Evolutionary conservation across 2,329 filamentous ascomycete genomes (phyloP).

Genomic region (Colletotrichum sp.): DNA sequence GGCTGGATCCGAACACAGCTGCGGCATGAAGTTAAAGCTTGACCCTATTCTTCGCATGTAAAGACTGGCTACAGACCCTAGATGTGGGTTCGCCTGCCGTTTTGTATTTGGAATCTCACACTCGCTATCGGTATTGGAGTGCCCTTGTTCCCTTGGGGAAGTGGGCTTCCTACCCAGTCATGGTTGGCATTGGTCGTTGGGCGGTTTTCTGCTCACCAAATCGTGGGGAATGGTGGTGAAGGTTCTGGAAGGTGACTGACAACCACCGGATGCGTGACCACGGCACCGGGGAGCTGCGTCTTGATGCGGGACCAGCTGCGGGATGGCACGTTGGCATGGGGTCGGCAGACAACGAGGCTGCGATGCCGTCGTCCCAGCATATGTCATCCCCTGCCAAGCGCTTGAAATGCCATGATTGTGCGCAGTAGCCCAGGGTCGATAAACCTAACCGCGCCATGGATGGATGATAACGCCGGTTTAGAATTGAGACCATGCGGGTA

Average conservation of each 20-base stretch:
- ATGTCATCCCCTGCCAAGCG: background rate
- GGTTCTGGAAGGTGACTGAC: background rate
- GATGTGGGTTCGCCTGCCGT: background rate
- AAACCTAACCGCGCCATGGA: background rate
- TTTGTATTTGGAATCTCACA: slow-evolving; percentile 9
- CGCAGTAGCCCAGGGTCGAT: background rate
- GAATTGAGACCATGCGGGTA: background rate
- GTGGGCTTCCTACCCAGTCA: background rate
- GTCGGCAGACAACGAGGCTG: background rate
- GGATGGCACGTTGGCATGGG: background rate
- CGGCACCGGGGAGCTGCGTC: background rate
- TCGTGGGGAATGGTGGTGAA: background rate
- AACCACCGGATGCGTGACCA: background rate
- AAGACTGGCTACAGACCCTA: background rate
- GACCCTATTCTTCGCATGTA: background rate
- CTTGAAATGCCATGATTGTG: background rate
- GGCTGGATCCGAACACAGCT: slow-evolving; percentile 23
- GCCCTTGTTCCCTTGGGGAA: background rate
- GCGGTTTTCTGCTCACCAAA: background rate
- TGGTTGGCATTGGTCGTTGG: background rate
- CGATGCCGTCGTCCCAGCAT: background rate
- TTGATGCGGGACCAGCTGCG: background rate
- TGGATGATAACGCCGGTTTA: background rate
- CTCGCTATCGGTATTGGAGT: background rate
- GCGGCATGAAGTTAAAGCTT: slow-evolving; percentile 19